Base-by-base conservation (phyloP, 2,329 filamentous ascomycete genomes). In the Aspergillus sp. region DNA sequence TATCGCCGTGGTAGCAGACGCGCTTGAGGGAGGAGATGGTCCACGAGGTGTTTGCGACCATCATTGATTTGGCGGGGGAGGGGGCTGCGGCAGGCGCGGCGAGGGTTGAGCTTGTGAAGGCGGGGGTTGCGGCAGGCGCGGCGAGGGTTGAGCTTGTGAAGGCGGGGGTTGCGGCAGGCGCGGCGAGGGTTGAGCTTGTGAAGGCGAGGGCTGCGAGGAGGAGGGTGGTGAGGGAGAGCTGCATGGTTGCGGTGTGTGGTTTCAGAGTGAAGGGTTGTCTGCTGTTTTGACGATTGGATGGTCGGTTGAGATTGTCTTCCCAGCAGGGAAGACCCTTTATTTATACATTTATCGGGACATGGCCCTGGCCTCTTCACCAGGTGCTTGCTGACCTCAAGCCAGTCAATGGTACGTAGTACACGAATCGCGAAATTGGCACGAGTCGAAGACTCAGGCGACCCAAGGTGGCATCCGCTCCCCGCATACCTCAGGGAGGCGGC, bases 1-100 rank as follows among this genome's bases (percentile, higher is more conserved):
- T 51, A 34, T 52, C 38, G 48, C 23, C 48, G 47, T n/a, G 3
- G 55, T 57, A 34, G 55, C 55, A 57, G 25, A 25, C 48, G 55
- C 55, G 55, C 34, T 52, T 57, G 15, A 57, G 34, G 48, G 8
- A 15, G 11, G 15, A 19, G 55, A 51, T 57, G 5, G 55, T 57
- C 55, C 55, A 57, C 38, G 47, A n/a, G 31, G 46, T 4, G 17
- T 41, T 38, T 8, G 7, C 22, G 31, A 50, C 45, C 55, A 57
- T 57, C 55, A 57, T 57, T 47, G 47, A 57, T 13, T 57, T 57
- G 8, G 55, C 31, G 34, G 34, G 2, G 34, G 34, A 41, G 15
- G 38, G 7, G 9, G 55, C 30, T 17, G 38, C 7, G 1, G 46
- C 17, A 3, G 54, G 55, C 9, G 55, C 55, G 25, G 55, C 55